A percentile compares a stretch with the other conserved stretches of the same genome.
These are phyloP conservation scores for Phragmites australis DNA, from an alignment of 176 grass and related monocot species.

Conservation along the genomic window DNA sequence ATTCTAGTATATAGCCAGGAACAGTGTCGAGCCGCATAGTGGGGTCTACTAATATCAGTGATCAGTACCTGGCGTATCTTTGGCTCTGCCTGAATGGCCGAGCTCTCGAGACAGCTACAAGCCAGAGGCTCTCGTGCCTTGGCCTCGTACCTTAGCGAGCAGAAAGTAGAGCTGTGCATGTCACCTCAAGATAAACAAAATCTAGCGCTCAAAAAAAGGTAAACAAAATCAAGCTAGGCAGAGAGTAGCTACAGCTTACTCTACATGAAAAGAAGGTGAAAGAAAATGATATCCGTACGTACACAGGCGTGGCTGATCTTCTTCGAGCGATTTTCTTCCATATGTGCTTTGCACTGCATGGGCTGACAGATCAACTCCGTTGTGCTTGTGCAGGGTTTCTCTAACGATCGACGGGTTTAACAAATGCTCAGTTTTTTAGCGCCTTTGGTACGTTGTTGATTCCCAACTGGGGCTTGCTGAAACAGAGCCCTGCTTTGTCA, in stretches of 20 bases:
- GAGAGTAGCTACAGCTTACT: constrained; percentile 22
- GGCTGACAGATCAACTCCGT: not conserved
- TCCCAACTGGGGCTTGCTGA: not conserved
- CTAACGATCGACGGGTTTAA: not conserved
- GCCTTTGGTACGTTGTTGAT: not conserved
- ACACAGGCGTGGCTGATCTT: not conserved
- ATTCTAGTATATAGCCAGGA: constrained; percentile 17
- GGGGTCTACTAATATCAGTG: constrained; percentile 11
- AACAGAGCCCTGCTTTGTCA: too few relatives aligned
- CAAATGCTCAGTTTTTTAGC: not conserved
- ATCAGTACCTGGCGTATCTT: constrained; percentile 26
- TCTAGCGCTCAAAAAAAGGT: too few relatives aligned
- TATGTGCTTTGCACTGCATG: not conserved
- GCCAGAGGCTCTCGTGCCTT: constrained; percentile 8
- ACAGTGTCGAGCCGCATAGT: constrained; percentile 32
- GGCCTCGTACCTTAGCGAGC: constrained; percentile 1
- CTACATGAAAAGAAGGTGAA: not conserved
- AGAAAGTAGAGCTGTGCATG: constrained; percentile 3
- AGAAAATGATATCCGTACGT: constrained; percentile 14
- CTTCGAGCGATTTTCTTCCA: not conserved
- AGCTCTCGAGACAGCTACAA: constrained; percentile 42
- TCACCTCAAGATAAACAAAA: constrained; percentile 39
- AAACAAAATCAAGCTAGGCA: constrained; percentile 15
- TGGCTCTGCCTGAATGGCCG: constrained; percentile 11
- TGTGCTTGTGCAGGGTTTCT: not conserved